A percentile compares a stretch with the other conserved stretches of the same genome.
Evolutionary conservation across 345 rosid species (phyloP).

Genomic region (Heritiera fomes): DNA sequence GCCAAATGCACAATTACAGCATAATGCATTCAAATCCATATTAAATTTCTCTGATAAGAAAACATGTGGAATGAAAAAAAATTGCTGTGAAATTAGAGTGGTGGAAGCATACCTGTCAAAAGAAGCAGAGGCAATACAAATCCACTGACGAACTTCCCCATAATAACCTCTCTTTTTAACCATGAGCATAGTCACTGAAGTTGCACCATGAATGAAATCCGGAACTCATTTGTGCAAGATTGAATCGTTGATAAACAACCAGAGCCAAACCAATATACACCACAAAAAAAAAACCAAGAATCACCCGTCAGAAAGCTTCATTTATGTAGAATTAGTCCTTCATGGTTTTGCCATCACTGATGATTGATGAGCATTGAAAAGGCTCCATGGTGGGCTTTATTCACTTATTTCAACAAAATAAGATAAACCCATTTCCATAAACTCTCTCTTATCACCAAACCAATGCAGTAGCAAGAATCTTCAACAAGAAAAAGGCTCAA

Average conservation of each 20-base stretch:
- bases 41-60: neutral
- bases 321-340: neutral
- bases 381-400: neutral
- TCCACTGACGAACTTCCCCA: constrained; percentile 47
- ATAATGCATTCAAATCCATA: neutral
- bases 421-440: neutral
- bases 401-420: neutral
- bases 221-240: constrained; percentile 15
- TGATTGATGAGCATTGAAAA: neutral
- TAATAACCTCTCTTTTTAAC: constrained; percentile 14
- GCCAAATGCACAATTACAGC: neutral
- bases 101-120: constrained; percentile 39
- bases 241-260: constrained; percentile 8
- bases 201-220: neutral
- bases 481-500: neutral
- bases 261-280: neutral
- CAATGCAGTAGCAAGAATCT: neutral
- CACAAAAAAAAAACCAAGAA: neutral
- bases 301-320: neutral
- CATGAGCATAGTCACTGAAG: neutral
- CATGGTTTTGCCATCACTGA: neutral
- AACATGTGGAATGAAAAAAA: neutral
- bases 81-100: neutral
- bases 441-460: neutral
- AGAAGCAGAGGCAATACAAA: constrained; percentile 54